These are phyloP conservation scores for Termitomyces titanicus DNA, from an alignment of 768 basidiomycete species.

Conservation along the genomic window DNA sequence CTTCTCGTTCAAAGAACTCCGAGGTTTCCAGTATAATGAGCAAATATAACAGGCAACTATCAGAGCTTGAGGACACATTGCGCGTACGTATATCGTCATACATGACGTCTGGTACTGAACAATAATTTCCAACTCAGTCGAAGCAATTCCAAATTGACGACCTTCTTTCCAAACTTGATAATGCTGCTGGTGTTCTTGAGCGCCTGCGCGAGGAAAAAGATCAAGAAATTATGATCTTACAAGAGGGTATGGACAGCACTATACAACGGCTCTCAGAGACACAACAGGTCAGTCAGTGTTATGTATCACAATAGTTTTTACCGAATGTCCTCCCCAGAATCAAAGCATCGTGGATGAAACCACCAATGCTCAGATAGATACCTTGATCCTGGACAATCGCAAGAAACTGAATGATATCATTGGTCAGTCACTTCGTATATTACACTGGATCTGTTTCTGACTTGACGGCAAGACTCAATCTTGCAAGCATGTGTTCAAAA, in stretches of 20 bases:
- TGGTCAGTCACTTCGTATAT: conserved; percentile 39
- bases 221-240: conserved; percentile 91
- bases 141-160: conserved; percentile 99
- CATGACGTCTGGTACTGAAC: neutral
- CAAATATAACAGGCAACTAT: conserved; percentile 95
- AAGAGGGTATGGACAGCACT: conserved; percentile 93
- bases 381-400: conserved; percentile 90
- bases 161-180: conserved; percentile 75
- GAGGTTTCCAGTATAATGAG: conserved; percentile 85
- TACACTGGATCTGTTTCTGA: conserved; percentile 9
- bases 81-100: conserved; percentile 48
- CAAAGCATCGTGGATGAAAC: conserved; percentile 86
- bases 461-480: conserved; percentile 74
- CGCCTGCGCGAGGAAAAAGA: conserved; percentile 92
- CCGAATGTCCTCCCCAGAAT: conserved; percentile 44
- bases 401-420: conserved; percentile 99
- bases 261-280: conserved; percentile 84
- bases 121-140: conserved; percentile 40
- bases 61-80: conserved; percentile 94
- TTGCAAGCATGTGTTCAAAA: conserved; percentile 95
- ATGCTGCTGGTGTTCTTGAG: conserved; percentile 71
- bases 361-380: conserved; percentile 96
- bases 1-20: conserved; percentile 84
- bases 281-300: conserved; percentile 58
- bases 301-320: conserved; percentile 1